phyloP scores from a whole-genome alignment of 495 filamentous ascomycete genomes.

The Aspergillus bridgeri region DNA sequence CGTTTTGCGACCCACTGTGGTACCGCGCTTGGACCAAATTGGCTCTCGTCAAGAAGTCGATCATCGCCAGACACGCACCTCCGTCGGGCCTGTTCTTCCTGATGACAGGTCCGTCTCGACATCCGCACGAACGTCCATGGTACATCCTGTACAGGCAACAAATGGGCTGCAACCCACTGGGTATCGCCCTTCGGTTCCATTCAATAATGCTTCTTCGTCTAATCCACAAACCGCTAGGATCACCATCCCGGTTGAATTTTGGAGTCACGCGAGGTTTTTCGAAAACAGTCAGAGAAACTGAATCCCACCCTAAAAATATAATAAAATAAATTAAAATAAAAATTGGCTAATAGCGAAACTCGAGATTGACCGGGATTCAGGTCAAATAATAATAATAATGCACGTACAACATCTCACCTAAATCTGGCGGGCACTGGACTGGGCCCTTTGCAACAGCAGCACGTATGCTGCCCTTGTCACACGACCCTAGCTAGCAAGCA shows the following conservation, averaged over 20 bases:
- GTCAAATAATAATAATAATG: too few relatives aligned
- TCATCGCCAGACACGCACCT: not conserved
- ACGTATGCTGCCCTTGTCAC: not conserved
- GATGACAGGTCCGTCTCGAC: not conserved
- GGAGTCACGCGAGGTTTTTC: not conserved
- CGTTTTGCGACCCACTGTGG: not conserved
- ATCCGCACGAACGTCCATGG: not conserved
- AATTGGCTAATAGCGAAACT: not conserved
- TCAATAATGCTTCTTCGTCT: not conserved
- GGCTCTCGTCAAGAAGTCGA: not conserved
- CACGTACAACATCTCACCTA: not conserved
- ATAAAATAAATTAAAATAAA: not conserved
- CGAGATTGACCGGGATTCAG: not conserved
- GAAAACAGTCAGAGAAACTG: not conserved
- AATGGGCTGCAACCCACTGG: constrained; percentile 9
- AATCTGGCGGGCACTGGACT: not conserved
- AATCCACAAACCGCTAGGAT: not conserved
- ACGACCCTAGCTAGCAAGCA: not conserved
- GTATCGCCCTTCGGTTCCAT: constrained; percentile 12
- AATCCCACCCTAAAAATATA: too few relatives aligned
- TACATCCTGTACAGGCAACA: not conserved
- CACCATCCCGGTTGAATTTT: not conserved
- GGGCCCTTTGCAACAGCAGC: not conserved
- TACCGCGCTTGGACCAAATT: not conserved
- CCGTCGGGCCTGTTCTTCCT: not conserved